Evolutionary conservation across 768 basidiomycete genomes (phyloP), one percentile per base, ranked within the genome.

Genomic region (Mycena rosella): DNA sequence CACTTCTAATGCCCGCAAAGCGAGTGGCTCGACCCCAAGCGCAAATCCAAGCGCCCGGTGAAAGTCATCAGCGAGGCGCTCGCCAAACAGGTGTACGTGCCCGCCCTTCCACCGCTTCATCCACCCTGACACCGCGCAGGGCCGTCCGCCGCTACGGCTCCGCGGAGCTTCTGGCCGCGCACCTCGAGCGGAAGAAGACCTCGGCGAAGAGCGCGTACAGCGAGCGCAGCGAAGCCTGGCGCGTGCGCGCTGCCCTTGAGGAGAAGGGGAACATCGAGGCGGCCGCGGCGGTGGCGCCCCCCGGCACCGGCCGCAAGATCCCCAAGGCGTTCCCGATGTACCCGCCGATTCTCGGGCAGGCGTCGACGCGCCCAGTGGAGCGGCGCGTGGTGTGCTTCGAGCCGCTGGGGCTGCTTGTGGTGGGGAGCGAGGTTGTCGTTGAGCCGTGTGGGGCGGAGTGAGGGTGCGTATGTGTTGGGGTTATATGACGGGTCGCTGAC

Each of bases 301-400:
- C 49, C 32, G 22, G 32, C 67, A 68, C 67, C n/a, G 66, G 66
- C 20, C 54, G 66, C 48, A 63, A 52, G 60, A 67, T 67, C 26
- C 66, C 66, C 26, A 58, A 57, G 42, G 60, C 55, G 26, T 68
- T 68, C 49, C 60, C 66, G 9, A 18, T 40, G 44, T 66, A 66
- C 20, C 54, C 55, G 17, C 36, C 47, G 32, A 68, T 68, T 26
- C 42, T 68, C 10, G 6, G 26, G 7, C 38, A 14, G 30, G 7
- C 38, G 14, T 34, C 65, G 3, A 36, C 45, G 34, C 40, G 56
- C 30, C 9, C 55, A 14, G 30, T 45, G 15, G 56, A 68, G 11
- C n/a, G 67, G 9, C 22, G 3, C 20, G 42, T 47, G 26, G 60
- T 56, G 56, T 68, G 61, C 13, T 68, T 68, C 36, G 42, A 29